Evolutionary conservation across 2,329 filamentous ascomycete species (phyloP).

Genomic region (Fusarium nanum): DNA sequence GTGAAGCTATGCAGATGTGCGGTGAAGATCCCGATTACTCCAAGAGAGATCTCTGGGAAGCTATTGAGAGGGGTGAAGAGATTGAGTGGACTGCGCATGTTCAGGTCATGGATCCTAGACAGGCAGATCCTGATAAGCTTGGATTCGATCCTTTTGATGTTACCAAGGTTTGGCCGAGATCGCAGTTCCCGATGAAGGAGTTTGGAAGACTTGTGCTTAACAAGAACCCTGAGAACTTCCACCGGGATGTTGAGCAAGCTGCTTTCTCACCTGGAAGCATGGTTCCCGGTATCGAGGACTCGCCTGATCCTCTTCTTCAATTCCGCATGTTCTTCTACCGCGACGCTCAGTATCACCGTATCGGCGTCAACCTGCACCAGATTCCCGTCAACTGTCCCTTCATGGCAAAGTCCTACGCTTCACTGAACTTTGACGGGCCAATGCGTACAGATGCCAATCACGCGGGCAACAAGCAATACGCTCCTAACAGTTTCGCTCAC

Average conservation of each 20-base stretch:
- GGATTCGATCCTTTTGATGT: slow-evolving; percentile 16
- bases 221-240: slow-evolving; percentile 20
- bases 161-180: slow-evolving; percentile 1
- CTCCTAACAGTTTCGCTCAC: background rate
- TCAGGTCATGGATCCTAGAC: slow-evolving; percentile 10
- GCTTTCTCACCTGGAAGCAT: slow-evolving; percentile 9
- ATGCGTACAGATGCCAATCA: slow-evolving; percentile 12
- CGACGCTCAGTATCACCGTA: slow-evolving; percentile 7
- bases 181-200: slow-evolving; percentile 11
- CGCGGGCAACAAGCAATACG: slow-evolving; percentile 10
- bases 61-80: slow-evolving; percentile 14
- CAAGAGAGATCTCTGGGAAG: slow-evolving; percentile 12
- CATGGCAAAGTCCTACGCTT: slow-evolving; percentile 16
- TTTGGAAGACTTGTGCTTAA: slow-evolving; percentile 12
- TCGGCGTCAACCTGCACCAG: slow-evolving; percentile 6
- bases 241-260: slow-evolving; percentile 10
- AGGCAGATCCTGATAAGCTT: slow-evolving; percentile 7
- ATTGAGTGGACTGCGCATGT: slow-evolving; percentile 17
- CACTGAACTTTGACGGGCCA: slow-evolving; percentile 1
- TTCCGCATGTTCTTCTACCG: slow-evolving; percentile 22
- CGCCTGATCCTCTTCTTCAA: slow-evolving; percentile 13
- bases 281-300: slow-evolving; percentile 13
- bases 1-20: slow-evolving; percentile 13
- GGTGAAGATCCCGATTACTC: slow-evolving; percentile 13
- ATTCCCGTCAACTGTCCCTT: slow-evolving; percentile 10